Percentiles rank a stretch among this genome's conserved stretches.
These are phyloP conservation scores for Ascochyta clinopodiicola DNA, from an alignment of 2,329 filamentous ascomycete genomes.

Conservation along the genomic window DNA sequence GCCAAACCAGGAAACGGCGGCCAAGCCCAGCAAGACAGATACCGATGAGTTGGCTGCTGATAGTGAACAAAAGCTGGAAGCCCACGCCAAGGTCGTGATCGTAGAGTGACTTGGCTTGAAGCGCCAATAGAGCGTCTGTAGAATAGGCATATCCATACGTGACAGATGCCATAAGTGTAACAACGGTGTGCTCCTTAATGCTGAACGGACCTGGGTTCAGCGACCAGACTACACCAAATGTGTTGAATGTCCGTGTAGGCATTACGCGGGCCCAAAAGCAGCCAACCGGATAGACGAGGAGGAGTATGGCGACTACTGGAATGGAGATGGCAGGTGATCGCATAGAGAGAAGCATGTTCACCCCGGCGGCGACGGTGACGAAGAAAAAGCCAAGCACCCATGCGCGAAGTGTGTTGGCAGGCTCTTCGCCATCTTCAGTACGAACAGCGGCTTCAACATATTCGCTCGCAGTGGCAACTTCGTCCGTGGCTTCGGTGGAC, in stretches of 20 bases:
- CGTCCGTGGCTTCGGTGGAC: background rate
- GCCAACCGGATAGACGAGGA: constrained; percentile 54
- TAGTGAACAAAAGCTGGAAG: constrained; percentile 29
- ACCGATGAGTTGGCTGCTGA: constrained; percentile 9
- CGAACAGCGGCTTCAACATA: constrained; percentile 9
- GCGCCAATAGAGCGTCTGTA: constrained; percentile 70
- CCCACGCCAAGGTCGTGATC: constrained; percentile 59
- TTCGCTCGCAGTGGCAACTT: constrained; percentile 1
- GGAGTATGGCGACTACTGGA: constrained; percentile 38
- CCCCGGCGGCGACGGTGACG: constrained; percentile 29
- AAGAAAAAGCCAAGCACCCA: constrained; percentile 41
- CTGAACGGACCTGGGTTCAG: constrained; percentile 66
- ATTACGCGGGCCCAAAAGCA: constrained; percentile 62
- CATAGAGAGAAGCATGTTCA: constrained; percentile 42
- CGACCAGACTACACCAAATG: constrained; percentile 63
- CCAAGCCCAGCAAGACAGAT: constrained; percentile 10
- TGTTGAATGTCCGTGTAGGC: constrained; percentile 59
- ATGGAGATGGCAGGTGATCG: constrained; percentile 41
- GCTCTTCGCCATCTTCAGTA: constrained; percentile 14
- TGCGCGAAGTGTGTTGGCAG: constrained; percentile 40
- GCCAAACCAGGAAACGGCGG: constrained; percentile 6
- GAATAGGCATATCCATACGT: constrained; percentile 66
- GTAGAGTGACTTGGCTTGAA: constrained; percentile 71
- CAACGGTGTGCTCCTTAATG: constrained; percentile 67
- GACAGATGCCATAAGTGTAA: constrained; percentile 70